Conservation (phyloP, 768 basidiomycete species). For the Lentinula boryana region DNA sequence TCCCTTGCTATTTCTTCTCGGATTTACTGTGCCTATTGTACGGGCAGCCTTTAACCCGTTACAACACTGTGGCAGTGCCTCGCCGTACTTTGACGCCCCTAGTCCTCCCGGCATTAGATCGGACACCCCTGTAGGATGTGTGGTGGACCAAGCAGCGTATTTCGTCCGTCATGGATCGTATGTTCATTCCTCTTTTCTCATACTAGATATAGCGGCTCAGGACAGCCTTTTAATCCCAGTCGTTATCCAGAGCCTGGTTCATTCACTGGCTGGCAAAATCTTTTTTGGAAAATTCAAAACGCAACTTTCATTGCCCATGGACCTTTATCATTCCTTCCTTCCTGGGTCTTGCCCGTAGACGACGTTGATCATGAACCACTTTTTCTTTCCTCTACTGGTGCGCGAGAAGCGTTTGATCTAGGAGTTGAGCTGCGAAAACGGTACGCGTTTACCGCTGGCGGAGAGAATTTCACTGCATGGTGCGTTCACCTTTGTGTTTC, state of each 20-base stretch:
- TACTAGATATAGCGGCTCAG: no score
- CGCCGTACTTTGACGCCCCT: constrained; percentile 38
- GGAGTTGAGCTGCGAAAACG: constrained; percentile 32
- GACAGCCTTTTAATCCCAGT: constrained; percentile 11
- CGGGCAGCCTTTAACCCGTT: constrained; percentile 26
- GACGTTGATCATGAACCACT: constrained; percentile 31
- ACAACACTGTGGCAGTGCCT: constrained; percentile 35
- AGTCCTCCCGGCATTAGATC: constrained; percentile 25
- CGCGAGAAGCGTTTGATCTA: constrained; percentile 32
- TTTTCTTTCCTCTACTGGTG: constrained; percentile 32
- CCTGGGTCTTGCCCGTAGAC: constrained; percentile 34
- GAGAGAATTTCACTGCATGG: constrained; percentile 37
- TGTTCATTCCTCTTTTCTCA: constrained; percentile 4
- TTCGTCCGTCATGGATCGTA: constrained; percentile 37
- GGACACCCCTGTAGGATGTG: constrained; percentile 29
- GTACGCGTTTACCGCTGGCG: constrained; percentile 33
- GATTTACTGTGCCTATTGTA: background rate
- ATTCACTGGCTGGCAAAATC: constrained; percentile 29
- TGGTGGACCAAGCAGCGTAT: constrained; percentile 38
- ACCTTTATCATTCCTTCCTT: constrained; percentile 32
- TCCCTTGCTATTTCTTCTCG: background rate
- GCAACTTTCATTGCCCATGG: constrained; percentile 30
- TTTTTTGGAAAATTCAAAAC: constrained; percentile 35
- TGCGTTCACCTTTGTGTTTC: constrained; percentile 11
- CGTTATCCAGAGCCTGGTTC: constrained; percentile 37